These are phyloP conservation scores for Pythium diclinum DNA, from an alignment of 352 stramenopile species.

Conservation along the genomic window DNA sequence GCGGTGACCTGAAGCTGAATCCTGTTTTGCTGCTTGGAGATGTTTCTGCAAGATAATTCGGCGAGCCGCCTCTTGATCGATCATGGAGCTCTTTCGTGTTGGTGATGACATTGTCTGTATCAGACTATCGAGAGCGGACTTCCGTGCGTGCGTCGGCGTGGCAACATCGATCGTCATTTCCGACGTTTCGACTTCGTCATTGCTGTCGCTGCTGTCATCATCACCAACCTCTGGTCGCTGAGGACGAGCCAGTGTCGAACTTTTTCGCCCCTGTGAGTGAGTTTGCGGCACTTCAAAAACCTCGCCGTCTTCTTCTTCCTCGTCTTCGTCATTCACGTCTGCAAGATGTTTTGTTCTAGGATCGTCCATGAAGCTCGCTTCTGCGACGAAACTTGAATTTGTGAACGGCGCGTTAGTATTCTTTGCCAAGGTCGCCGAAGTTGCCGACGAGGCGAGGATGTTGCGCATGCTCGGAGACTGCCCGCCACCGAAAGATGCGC, in stretches of 20 bases:
- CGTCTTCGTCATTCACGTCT: not conserved
- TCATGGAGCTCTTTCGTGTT: slow-evolving; percentile 32
- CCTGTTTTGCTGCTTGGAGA: slow-evolving; percentile 23
- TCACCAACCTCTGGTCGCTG: slow-evolving; percentile 15
- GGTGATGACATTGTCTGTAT: slow-evolving; percentile 31
- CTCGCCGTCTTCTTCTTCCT: slow-evolving; percentile 17
- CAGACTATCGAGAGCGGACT: slow-evolving; percentile 47
- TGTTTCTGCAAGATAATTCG: slow-evolving; percentile 51
- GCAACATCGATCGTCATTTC: not conserved
- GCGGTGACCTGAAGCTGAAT: not conserved
- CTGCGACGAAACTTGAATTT: slow-evolving; percentile 29
- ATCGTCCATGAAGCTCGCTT: slow-evolving; percentile 17
- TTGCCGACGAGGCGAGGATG: slow-evolving; percentile 14
- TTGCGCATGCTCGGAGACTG: slow-evolving; percentile 18
- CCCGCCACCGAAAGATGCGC: slow-evolving; percentile 8
- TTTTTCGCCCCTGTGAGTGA: not conserved
- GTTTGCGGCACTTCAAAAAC: not conserved
- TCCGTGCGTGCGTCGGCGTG: slow-evolving; percentile 28
- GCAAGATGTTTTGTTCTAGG: not conserved
- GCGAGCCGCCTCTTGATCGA: slow-evolving; percentile 39
- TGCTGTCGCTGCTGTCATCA: slow-evolving; percentile 1
- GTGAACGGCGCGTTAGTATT: slow-evolving; percentile 19
- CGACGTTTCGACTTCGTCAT: slow-evolving; percentile 3
- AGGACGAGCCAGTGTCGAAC: not conserved
- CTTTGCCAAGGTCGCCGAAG: slow-evolving; percentile 16